phyloP scores from a whole-genome alignment of 495 filamentous ascomycete genomes.

The Beverwykella pulmonaria region DNA sequence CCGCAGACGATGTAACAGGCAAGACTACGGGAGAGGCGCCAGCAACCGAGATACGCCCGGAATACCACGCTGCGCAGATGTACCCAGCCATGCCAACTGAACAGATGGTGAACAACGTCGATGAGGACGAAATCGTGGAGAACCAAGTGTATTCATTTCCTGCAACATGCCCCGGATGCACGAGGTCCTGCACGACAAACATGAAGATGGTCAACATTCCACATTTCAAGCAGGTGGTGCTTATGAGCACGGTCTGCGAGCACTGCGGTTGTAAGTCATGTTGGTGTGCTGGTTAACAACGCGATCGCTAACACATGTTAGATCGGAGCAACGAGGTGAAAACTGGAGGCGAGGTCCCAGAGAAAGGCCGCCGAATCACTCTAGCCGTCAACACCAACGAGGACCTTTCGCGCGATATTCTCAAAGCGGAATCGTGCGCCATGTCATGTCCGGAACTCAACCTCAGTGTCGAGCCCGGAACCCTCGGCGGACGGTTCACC shows the following conservation, averaged over 20 bases:
- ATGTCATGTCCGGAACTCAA: slow-evolving; percentile 82
- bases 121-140: slow-evolving; percentile 74
- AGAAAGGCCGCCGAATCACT: slow-evolving; percentile 80
- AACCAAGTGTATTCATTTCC: slow-evolving; percentile 90
- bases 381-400: slow-evolving; percentile 70
- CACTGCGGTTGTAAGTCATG: slow-evolving; percentile 69
- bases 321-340: slow-evolving; percentile 92
- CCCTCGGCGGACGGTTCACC: slow-evolving; percentile 94
- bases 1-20: slow-evolving; percentile 21
- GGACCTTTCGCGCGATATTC: slow-evolving; percentile 87
- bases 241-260: slow-evolving; percentile 87
- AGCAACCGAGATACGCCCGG: slow-evolving; percentile 42
- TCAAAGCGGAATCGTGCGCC: slow-evolving; percentile 92
- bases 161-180: slow-evolving; percentile 86
- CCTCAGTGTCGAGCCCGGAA: slow-evolving; percentile 83
- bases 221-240: slow-evolving; percentile 90
- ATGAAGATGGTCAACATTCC: slow-evolving; percentile 98
- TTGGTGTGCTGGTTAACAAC: background rate
- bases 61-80: slow-evolving; percentile 44
- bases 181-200: slow-evolving; percentile 76
- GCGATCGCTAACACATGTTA: slow-evolving; percentile 7
- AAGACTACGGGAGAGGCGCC: slow-evolving; percentile 42
- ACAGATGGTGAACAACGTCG: slow-evolving; percentile 44
- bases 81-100: slow-evolving; percentile 43
- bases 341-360: slow-evolving; percentile 89